Evolutionary conservation across 2,329 filamentous ascomycete species (phyloP).

Genomic region (Aspergillus calidoustus): DNA sequence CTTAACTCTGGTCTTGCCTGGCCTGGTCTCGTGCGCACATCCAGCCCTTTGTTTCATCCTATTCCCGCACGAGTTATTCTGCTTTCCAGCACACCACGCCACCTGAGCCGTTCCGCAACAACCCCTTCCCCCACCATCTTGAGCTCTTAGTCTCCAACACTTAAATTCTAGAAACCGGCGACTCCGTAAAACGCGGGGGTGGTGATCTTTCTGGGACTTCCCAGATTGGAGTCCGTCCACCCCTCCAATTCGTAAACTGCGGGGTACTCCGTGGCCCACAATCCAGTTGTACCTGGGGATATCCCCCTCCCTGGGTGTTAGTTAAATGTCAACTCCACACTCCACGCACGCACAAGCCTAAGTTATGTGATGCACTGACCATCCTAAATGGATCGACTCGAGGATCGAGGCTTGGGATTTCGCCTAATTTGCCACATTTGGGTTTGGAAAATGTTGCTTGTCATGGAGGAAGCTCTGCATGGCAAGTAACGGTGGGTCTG

Average conservation of each 20-base stretch:
- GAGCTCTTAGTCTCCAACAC: not conserved
- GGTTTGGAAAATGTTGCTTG: not conserved
- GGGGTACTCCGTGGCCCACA: not conserved
- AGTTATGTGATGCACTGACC: not conserved
- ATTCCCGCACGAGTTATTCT: not conserved
- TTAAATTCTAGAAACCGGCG: not conserved
- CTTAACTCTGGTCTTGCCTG: not conserved
- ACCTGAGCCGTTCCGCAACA: not conserved
- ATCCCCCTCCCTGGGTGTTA: not conserved
- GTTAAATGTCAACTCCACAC: not conserved
- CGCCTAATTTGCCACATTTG: not conserved
- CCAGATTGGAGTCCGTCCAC: too few species aligned
- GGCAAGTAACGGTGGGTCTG: not conserved
- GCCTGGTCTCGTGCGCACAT: not conserved
- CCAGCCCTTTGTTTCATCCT: not conserved
- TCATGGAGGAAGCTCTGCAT: not conserved
- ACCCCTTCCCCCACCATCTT: not conserved
- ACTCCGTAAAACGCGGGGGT: conserved; percentile 1
- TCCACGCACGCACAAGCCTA: not conserved
- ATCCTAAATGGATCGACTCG: not conserved
- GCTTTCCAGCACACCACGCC: not conserved
- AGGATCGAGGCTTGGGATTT: not conserved
- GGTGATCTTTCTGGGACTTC: not conserved
- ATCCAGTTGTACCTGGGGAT: too few species aligned
- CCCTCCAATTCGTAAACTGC: not conserved